phyloP scores from a whole-genome alignment of 257 asterid species.

The Solanum habrochaites region DNA sequence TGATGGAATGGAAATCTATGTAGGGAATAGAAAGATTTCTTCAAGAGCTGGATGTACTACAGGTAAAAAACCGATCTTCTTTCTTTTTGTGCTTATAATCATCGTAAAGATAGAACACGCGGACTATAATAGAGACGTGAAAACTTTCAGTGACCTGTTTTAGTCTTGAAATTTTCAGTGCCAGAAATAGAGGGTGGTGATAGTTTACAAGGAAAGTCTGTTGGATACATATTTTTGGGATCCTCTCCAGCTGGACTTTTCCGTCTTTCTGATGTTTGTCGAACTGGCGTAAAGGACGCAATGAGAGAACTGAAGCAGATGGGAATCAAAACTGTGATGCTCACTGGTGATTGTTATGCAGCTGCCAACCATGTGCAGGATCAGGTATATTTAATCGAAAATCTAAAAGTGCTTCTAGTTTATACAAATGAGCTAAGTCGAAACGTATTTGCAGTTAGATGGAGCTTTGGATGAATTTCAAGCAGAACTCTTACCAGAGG shows the following conservation, averaged over 20 bases:
- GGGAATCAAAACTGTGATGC: constrained; percentile 72
- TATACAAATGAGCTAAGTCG: neutral
- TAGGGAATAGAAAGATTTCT: constrained; percentile 64
- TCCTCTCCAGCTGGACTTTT: constrained; percentile 51
- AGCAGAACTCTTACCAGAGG: constrained; percentile 73
- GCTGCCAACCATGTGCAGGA: constrained; percentile 69
- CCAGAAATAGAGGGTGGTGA: constrained; percentile 46
- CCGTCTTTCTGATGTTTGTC: constrained; percentile 55
- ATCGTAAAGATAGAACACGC: neutral
- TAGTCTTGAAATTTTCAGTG: constrained; percentile 24
- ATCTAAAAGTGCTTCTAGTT: neutral
- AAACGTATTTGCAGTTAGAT: constrained; percentile 24
- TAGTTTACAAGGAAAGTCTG: constrained; percentile 43
- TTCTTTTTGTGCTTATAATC: neutral
- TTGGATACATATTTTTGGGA: constrained; percentile 52
- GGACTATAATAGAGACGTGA: neutral
- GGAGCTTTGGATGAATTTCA: constrained; percentile 45
- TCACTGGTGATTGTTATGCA: constrained; percentile 68
- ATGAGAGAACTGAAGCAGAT: constrained; percentile 40
- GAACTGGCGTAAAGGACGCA: constrained; percentile 84
- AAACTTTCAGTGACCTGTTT: neutral
- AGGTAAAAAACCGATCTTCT: constrained; percentile 22
- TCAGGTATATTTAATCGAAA: constrained; percentile 28
- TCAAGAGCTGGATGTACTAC: constrained; percentile 55
- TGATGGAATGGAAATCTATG: constrained; percentile 38